Conservation (phyloP, 2,329 filamentous ascomycete species). For the Pseudonectria foliicola region DNA sequence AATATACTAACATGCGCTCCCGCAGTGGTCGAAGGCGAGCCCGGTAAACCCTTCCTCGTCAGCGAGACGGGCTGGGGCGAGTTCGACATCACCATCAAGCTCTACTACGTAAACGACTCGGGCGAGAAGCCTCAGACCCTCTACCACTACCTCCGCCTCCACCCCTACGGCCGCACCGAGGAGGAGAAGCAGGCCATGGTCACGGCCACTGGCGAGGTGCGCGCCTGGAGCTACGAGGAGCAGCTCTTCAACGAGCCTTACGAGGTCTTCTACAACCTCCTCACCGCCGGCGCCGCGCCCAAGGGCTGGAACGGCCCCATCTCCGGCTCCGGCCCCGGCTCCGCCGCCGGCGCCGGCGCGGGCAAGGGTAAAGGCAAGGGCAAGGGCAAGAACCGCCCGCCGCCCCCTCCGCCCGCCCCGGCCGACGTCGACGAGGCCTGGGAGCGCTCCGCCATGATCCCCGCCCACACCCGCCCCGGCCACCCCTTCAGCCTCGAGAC, state of each 20-base stretch:
- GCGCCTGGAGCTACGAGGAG: slow-evolving; percentile 82
- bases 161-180: slow-evolving; percentile 81
- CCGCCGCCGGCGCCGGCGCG: slow-evolving; percentile 37
- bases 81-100: slow-evolving; percentile 91
- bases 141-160: slow-evolving; percentile 85
- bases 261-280: slow-evolving; percentile 79
- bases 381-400: slow-evolving; percentile 36
- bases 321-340: background rate
- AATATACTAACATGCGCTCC: slow-evolving; percentile 10
- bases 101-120: slow-evolving; percentile 84
- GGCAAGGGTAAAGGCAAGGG: slow-evolving; percentile 53
- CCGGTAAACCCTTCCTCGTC: slow-evolving; percentile 67
- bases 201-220: slow-evolving; percentile 55
- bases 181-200: slow-evolving; percentile 58
- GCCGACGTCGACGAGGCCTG: slow-evolving; percentile 44
- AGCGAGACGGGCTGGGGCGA: slow-evolving; percentile 96
- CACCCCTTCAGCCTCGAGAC: slow-evolving; percentile 69
- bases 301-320: slow-evolving; percentile 30
- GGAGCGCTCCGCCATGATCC: slow-evolving; percentile 68
- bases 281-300: slow-evolving; percentile 65
- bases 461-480: slow-evolving; percentile 55
- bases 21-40: slow-evolving; percentile 62
- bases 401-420: slow-evolving; percentile 27
- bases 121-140: slow-evolving; percentile 93
- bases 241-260: slow-evolving; percentile 97